Evolutionary conservation across 208 protist species (phyloP).

Genomic region (Trypanosoma caninum): DNA sequence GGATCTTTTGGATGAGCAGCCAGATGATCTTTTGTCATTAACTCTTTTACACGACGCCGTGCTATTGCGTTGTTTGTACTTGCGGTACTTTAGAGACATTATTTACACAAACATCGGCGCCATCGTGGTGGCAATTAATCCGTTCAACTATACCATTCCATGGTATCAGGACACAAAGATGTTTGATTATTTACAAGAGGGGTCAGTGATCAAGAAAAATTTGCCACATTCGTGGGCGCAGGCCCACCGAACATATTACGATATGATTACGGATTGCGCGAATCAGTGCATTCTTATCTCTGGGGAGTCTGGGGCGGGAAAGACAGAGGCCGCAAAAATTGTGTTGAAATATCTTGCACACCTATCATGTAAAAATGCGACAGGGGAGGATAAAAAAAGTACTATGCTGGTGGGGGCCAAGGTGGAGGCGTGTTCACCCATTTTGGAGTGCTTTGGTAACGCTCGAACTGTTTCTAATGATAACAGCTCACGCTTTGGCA

Average conservation of each 20-base stretch:
- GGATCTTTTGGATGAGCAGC: constrained; percentile 24
- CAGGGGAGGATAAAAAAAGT: constrained; percentile 20
- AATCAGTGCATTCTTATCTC: constrained; percentile 47
- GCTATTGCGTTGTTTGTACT: constrained; percentile 29
- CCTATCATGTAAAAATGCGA: constrained; percentile 24
- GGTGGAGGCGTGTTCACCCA: constrained; percentile 55
- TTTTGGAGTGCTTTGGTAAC: constrained; percentile 92
- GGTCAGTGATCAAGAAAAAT: constrained; percentile 29
- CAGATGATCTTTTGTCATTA: constrained; percentile 35
- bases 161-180: constrained; percentile 38
- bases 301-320: constrained; percentile 50
- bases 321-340: constrained; percentile 41
- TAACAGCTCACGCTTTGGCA: constrained; percentile 89
- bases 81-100: constrained; percentile 39
- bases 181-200: constrained; percentile 32
- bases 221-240: constrained; percentile 39
- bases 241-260: constrained; percentile 38
- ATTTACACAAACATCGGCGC: constrained; percentile 50
- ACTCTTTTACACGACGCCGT: constrained; percentile 38
- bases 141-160: constrained; percentile 42
- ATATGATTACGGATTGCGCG: constrained; percentile 24
- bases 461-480: constrained; percentile 86
- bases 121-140: constrained; percentile 42
- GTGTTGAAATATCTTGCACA: constrained; percentile 42
- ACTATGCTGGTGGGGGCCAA: constrained; percentile 19